These are phyloP conservation scores for Agrocybe pediades DNA, from an alignment of 768 basidiomycete species.

Conservation along the genomic window DNA sequence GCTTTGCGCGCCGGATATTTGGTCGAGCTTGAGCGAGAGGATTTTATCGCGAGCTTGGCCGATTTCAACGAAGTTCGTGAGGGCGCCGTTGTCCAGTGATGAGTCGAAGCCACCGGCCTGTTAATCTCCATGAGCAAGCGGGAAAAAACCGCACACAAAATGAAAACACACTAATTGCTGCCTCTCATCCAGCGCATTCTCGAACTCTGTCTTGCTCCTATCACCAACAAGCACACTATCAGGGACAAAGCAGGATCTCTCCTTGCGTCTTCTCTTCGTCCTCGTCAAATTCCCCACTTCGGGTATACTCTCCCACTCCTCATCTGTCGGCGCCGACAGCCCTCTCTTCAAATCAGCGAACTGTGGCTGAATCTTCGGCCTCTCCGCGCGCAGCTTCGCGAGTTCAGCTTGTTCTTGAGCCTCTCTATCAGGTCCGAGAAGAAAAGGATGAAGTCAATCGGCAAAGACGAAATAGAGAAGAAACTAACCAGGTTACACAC, in stretches of 20 bases:
- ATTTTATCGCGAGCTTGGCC: slow-evolving; percentile 97
- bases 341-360: slow-evolving; percentile 95
- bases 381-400: slow-evolving; percentile 78
- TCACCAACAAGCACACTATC: slow-evolving; percentile 93
- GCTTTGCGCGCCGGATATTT: slow-evolving; percentile 42
- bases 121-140: background rate
- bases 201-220: slow-evolving; percentile 70
- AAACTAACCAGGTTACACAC: slow-evolving; percentile 44
- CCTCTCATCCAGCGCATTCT: slow-evolving; percentile 71
- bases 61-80: slow-evolving; percentile 97
- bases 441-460: background rate
- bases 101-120: slow-evolving; percentile 78
- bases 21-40: slow-evolving; percentile 89
- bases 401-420: slow-evolving; percentile 74
- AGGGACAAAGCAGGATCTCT: slow-evolving; percentile 85
- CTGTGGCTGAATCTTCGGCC: slow-evolving; percentile 94
- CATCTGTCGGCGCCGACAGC: slow-evolving; percentile 80
- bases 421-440: slow-evolving; percentile 49
- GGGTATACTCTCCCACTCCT: slow-evolving; percentile 93
- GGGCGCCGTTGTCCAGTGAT: slow-evolving; percentile 73
- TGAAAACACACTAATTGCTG: slow-evolving; percentile 69
- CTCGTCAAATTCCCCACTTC: slow-evolving; percentile 96
- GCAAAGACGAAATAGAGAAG: background rate
- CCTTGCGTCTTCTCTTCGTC: slow-evolving; percentile 86
- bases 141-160: background rate